Percentiles rank a stretch among this genome's conserved stretches.
phyloP scores from a whole-genome alignment of 352 stramenopile genomes.

The Phytophthora megakarya region DNA sequence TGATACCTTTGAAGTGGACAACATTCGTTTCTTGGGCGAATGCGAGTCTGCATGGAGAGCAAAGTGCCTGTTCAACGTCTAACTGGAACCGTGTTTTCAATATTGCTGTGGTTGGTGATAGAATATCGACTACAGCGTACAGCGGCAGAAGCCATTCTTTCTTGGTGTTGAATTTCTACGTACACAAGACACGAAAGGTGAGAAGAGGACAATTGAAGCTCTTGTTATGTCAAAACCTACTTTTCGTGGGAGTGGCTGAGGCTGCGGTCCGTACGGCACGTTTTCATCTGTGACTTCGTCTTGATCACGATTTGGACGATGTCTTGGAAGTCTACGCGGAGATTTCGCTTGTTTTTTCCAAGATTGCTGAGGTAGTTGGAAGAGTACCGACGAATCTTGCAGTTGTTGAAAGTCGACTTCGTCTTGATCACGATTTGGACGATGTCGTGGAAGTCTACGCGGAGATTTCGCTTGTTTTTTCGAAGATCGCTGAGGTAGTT shows the following conservation, averaged over 20 bases:
- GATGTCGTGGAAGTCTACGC: slow-evolving; percentile 1
- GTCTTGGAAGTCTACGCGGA: background rate
- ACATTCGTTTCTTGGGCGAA: slow-evolving; percentile 45
- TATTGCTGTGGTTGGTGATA: slow-evolving; percentile 26
- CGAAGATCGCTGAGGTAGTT: slow-evolving; percentile 4
- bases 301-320: background rate
- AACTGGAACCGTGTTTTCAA: slow-evolving; percentile 38
- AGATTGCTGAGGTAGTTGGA: slow-evolving; percentile 17
- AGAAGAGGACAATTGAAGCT: background rate
- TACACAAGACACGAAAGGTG: background rate
- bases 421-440: background rate
- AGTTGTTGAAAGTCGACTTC: no score
- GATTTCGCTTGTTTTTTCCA: slow-evolving; percentile 24
- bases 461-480: slow-evolving; percentile 23
- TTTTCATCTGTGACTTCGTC: slow-evolving; percentile 6
- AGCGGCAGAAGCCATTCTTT: slow-evolving; percentile 58
- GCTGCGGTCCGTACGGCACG: slow-evolving; percentile 21
- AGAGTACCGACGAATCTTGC: slow-evolving; percentile 44
- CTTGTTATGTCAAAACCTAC: slow-evolving; percentile 11
- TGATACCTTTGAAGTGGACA: slow-evolving; percentile 38
- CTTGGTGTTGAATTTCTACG: slow-evolving; percentile 48
- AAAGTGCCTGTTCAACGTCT: slow-evolving; percentile 29
- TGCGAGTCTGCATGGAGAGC: slow-evolving; percentile 30
- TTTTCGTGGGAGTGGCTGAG: slow-evolving; percentile 27
- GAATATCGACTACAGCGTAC: slow-evolving; percentile 46